Evolutionary conservation across 306 rosid species (phyloP), one percentile per base, ranked within the genome.

Genomic region (Gastrolobium villosum): DNA sequence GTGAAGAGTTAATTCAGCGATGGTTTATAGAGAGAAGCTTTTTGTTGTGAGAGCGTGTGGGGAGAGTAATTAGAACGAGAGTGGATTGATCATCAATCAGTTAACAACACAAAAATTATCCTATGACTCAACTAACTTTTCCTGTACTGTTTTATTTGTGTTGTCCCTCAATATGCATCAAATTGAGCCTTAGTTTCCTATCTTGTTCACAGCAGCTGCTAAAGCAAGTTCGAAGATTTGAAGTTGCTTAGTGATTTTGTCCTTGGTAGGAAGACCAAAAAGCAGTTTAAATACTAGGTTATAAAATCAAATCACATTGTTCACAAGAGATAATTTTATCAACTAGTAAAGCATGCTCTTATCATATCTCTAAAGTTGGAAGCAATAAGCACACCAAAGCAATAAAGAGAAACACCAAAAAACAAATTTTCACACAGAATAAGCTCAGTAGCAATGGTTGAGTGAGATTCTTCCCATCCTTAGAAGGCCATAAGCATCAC

Each of bases 401-500:
- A 61, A 79, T 26, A 57, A 70, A 52, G 81, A 79, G 20, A 79
- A 46, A 57, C 71, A 70, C 66, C 70, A 44, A 11, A 62, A 62
- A 75, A 77, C 57, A 77, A 37, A 15, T 8, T 82, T 71, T 9
- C 48, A 50, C 67, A 76, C 70, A 4, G 52, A 82, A 79, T 46
- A 62, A 70, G 56, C 84, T 70, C 46, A 70, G 34, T 40, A 67
- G 59, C 31, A 62, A 68, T 4, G 45, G 7, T 76, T 35, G 57
- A 77, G 15, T 40, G 20, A 62, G 20, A 28, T 36, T 55, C 30
- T 31, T 37, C 65, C 35, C 60, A 70, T 75, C 36, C 82, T 84
- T 82, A 86, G 72, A 81, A 43, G n/a, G 83, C 75, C 65, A 85
- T 59, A 69, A 82, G 36, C 85, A 90, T 65, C 44, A 75, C 76